Conservation (phyloP, 306 rosid species). For the Acacia acuminata region DNA sequence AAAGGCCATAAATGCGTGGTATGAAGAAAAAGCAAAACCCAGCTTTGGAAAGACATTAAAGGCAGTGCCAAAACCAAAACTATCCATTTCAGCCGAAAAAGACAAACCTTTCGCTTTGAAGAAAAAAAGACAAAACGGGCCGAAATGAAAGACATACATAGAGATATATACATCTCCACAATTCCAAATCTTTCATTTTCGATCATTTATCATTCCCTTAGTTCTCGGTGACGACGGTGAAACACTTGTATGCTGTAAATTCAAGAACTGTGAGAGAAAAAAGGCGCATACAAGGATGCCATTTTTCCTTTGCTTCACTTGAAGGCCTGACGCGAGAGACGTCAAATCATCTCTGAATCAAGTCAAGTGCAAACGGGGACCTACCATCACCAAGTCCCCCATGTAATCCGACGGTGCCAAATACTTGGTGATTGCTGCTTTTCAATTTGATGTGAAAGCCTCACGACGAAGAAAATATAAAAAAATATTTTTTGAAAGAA, state of each 20-base stretch:
- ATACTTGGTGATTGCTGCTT: slow-evolving; percentile 44
- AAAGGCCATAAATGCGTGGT: neutral
- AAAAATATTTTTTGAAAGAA: slow-evolving; percentile 2
- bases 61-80: slow-evolving; percentile 26
- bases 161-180: neutral
- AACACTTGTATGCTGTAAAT: slow-evolving; percentile 14
- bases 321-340: slow-evolving; percentile 39
- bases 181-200: slow-evolving; percentile 26
- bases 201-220: neutral
- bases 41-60: neutral
- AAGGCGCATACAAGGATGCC: slow-evolving; percentile 22
- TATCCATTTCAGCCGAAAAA: slow-evolving; percentile 10
- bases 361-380: slow-evolving; percentile 38
- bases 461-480: neutral
- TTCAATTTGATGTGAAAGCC: slow-evolving; percentile 22
- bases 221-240: neutral
- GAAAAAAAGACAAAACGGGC: neutral
- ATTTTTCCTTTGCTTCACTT: neutral
- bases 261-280: neutral
- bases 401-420: slow-evolving; percentile 48
- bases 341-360: slow-evolving; percentile 46
- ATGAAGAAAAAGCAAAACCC: slow-evolving; percentile 10
- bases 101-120: slow-evolving; percentile 31
- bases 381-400: slow-evolving; percentile 38
- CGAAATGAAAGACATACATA: neutral